phyloP scores from a whole-genome alignment of 2,329 filamentous ascomycete species.

The Exserohilum turcica region DNA sequence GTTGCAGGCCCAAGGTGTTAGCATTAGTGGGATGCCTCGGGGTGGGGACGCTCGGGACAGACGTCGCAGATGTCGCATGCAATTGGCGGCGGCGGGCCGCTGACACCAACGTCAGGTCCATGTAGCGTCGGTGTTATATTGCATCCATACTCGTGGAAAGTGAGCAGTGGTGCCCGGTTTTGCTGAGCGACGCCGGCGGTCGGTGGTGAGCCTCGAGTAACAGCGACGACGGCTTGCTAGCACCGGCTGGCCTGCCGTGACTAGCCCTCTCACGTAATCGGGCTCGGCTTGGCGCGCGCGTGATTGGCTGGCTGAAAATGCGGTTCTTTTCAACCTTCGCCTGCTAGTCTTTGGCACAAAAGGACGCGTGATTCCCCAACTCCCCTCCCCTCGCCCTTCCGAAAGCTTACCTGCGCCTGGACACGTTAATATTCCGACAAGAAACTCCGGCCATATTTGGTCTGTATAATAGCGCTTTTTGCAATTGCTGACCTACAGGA shows the following conservation, averaged over 20 bases:
- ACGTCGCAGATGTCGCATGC: neutral
- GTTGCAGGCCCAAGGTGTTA: neutral
- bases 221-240: too few relatives aligned
- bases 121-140: neutral
- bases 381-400: too few relatives aligned
- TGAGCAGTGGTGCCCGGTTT: too few relatives aligned
- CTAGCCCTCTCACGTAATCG: conserved; percentile 11
- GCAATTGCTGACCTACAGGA: conserved; percentile 3
- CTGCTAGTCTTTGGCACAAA: conserved; percentile 2
- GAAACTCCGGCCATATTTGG: neutral
- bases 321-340: conserved; percentile 1
- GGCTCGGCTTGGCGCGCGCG: neutral
- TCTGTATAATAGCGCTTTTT: conserved; percentile 10
- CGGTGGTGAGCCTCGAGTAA: too few relatives aligned
- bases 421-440: neutral
- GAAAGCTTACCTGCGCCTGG: conserved; percentile 1
- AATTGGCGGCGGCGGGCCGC: neutral
- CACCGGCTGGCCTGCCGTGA: neutral
- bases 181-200: too few relatives aligned
- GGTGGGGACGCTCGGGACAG: neutral
- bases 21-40: neutral
- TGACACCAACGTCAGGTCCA: neutral
- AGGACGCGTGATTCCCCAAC: conserved; percentile 7
- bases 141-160: neutral
- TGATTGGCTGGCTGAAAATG: conserved; percentile 8